A percentile compares a stretch with the other conserved stretches of the same genome.
phyloP scores from a whole-genome alignment of 2,329 filamentous ascomycete genomes.

The Zymoseptoria pseudotritici region DNA sequence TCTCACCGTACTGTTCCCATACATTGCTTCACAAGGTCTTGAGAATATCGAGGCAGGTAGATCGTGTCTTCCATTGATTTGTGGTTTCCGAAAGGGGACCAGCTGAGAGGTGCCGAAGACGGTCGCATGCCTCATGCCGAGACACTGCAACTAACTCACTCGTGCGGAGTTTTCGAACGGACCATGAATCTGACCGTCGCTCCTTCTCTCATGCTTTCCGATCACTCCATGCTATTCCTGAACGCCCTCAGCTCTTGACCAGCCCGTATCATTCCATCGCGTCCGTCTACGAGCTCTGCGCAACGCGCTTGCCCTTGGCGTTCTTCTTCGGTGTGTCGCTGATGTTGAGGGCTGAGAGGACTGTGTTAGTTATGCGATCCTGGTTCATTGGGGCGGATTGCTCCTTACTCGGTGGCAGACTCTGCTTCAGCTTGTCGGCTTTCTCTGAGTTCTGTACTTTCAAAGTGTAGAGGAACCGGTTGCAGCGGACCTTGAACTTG shows the following conservation, averaged over 20 bases:
- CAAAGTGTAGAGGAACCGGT: constrained; percentile 88
- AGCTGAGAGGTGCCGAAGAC: not conserved
- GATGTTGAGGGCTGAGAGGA: constrained; percentile 47
- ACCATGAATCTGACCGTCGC: not conserved
- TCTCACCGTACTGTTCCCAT: not conserved
- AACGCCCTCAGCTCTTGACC: not conserved
- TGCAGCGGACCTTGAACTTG: constrained; percentile 99
- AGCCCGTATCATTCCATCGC: not conserved
- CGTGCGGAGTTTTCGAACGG: not conserved
- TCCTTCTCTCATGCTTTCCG: not conserved
- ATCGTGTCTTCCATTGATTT: not conserved
- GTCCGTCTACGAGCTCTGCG: constrained; percentile 23
- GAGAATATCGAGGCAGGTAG: not conserved
- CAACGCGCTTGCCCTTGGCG: constrained; percentile 45
- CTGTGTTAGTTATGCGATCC: not conserved
- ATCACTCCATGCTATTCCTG: not conserved
- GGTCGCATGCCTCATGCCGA: not conserved
- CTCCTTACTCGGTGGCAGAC: constrained; percentile 83
- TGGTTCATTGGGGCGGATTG: not conserved
- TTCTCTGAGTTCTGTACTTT: constrained; percentile 98
- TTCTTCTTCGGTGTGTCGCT: constrained; percentile 59
- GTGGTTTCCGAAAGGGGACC: not conserved
- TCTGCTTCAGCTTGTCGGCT: constrained; percentile 99
- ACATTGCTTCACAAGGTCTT: not conserved
- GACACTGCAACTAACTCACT: not conserved